A percentile compares a stretch with the other conserved stretches of the same genome.
Evolutionary conservation across 768 basidiomycete genomes (phyloP).

Genomic region (Mycena filopes): DNA sequence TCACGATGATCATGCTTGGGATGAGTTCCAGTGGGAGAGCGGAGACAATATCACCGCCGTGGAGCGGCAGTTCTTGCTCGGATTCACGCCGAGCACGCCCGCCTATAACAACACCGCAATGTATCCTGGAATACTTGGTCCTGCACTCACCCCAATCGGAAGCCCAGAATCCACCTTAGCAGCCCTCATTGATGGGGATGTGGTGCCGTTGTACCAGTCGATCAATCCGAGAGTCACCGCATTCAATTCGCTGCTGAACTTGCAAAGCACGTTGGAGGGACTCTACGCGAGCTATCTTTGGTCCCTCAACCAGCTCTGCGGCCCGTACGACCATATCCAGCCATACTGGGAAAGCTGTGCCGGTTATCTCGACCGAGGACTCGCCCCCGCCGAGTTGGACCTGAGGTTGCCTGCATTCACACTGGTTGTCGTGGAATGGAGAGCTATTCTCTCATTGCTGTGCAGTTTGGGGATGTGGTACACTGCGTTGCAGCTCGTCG

Average conservation of each 20-base stretch:
- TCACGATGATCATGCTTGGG: slow-evolving; percentile 26
- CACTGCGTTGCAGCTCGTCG: too few relatives aligned
- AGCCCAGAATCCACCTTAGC: slow-evolving; percentile 8
- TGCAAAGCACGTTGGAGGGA: slow-evolving; percentile 5
- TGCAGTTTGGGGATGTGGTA: slow-evolving; percentile 10
- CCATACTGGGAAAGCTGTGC: slow-evolving; percentile 7
- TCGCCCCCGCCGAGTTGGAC: background rate
- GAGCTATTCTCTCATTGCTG: slow-evolving; percentile 17
- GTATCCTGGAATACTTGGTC: background rate
- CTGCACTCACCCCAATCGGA: background rate
- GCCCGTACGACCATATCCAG: slow-evolving; percentile 1
- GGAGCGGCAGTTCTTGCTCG: slow-evolving; percentile 26
- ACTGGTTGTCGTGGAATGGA: slow-evolving; percentile 17
- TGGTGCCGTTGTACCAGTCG: background rate
- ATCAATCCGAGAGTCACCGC: background rate
- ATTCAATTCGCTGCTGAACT: slow-evolving; percentile 8
- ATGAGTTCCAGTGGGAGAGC: slow-evolving; percentile 16
- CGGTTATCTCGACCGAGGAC: background rate
- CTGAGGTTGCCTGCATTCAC: background rate
- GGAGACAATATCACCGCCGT: background rate
- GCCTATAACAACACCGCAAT: slow-evolving; percentile 7
- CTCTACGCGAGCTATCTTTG: slow-evolving; percentile 25
- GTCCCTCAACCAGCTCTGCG: slow-evolving; percentile 22
- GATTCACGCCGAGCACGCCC: slow-evolving; percentile 17
- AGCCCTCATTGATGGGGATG: background rate